Base-by-base conservation (phyloP, 306 rosid genomes). In the Cucurbita maxima region DNA sequence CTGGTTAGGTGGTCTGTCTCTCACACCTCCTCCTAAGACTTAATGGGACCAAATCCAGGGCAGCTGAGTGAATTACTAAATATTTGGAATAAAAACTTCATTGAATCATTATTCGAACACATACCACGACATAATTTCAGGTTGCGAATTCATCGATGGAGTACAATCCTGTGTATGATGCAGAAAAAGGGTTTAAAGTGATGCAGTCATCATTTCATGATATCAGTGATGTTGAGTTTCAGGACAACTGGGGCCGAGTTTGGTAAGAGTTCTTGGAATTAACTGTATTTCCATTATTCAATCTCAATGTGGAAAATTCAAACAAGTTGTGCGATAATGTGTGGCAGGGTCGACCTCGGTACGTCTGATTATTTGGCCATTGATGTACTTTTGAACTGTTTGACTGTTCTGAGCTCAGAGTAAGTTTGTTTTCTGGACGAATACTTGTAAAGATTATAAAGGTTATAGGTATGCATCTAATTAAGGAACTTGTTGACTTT, bases 201-300 rank as follows among this genome's bases (percentile, higher is more conserved):
- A 86, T 94, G 95, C 87, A 88, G 10, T 86, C 98, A 4, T 94
- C 98, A 34, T 94, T 94, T 82, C 98, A 94, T 74, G 97, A 90
- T 82, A 94, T 94, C 73, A 48, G 96, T 56, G 95, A 94, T 16
- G 51, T 94, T 36, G 96, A 89, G 82, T 94, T 90, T 83, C 98
- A 94, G 74, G 98, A 86, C 56, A 94, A 85, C 60, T 94, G 96
- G 98, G 98, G 95, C 40, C 96, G 97, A 58, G 85, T 94, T 75
- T 94, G 97, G 98, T 94, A 89, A 40, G 82, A 74, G 5, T 22
- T 76, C 58, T 11, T 36, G 16, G 38, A 74, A 81, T 57, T 44
- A 5, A 0, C 36, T 76, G 7, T 51, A 41, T 48, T 58, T 58
- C 38, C 19, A 10, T 37, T 38, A 1, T 10, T n/a, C 45, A 14